Percentiles rank a stretch among this genome's conserved stretches.
phyloP scores from a whole-genome alignment of 2,329 filamentous ascomycete genomes.

The Monilinia fructigena region DNA sequence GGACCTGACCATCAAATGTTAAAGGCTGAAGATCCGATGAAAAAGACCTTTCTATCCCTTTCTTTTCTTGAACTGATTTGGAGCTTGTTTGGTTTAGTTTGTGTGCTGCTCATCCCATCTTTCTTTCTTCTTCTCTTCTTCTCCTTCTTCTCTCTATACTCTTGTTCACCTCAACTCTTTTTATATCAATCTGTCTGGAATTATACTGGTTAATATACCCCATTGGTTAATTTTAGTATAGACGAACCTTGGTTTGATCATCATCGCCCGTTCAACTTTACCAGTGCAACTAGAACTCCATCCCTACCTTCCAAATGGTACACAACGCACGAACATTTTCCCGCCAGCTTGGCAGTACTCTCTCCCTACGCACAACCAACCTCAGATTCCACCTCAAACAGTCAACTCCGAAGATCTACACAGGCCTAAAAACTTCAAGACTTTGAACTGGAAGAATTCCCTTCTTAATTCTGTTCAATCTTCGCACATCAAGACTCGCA shows the following conservation, averaged over 20 bases:
- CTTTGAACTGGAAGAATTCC: conserved; percentile 5
- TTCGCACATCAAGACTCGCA: conserved; percentile 1
- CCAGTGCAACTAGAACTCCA: background rate
- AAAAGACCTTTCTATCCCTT: conserved; percentile 10
- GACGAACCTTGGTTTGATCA: background rate
- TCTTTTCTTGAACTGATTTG: conserved; percentile 7
- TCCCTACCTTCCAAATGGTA: conserved; percentile 1
- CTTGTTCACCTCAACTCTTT: background rate
- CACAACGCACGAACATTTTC: conserved; percentile 15
- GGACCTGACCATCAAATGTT: background rate
- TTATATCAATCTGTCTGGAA: background rate
- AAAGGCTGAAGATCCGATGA: background rate
- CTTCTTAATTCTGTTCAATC: conserved; percentile 10
- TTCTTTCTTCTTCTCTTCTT: background rate
- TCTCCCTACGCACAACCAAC: conserved; percentile 16
- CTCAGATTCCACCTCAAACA: conserved; percentile 9
- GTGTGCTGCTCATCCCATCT: conserved; percentile 5
- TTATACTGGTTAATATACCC: background rate
- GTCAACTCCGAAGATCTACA: conserved; percentile 13
- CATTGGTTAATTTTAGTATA: background rate
- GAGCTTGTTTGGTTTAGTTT: background rate
- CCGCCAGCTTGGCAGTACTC: conserved; percentile 10
- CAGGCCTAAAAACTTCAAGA: conserved; percentile 3
- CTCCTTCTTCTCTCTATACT: background rate
- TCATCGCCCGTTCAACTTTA: background rate